A percentile compares a stretch with the other conserved stretches of the same genome.
phyloP scores from a whole-genome alignment of 805 yeast genomes.

The Yarrowia keelungensis region DNA sequence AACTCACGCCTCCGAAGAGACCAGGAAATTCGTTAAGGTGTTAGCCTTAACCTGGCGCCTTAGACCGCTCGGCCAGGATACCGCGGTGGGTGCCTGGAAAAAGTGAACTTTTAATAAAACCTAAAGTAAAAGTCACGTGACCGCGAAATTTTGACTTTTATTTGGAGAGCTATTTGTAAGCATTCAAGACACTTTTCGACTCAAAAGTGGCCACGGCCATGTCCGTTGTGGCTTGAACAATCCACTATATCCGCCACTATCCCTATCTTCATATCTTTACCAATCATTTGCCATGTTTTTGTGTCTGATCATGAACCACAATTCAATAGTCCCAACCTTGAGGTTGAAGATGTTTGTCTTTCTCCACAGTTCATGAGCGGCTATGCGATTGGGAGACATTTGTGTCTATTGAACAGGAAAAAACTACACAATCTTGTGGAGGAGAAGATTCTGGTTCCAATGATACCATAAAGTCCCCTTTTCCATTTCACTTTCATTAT shows the following conservation, averaged over 20 bases:
- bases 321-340: constrained; percentile 20
- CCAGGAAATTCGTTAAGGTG: constrained; percentile 37
- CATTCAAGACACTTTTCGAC: too few relatives aligned
- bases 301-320: background rate
- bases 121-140: background rate
- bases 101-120: background rate
- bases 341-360: constrained; percentile 6
- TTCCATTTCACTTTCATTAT: too few relatives aligned
- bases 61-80: constrained; percentile 40
- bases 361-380: background rate
- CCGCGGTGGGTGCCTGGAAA: background rate
- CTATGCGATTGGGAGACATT: background rate
- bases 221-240: background rate
- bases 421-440: too few relatives aligned
- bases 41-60: constrained; percentile 40
- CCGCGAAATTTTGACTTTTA: background rate
- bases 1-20: constrained; percentile 40
- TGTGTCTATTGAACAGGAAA: too few relatives aligned
- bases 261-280: background rate
- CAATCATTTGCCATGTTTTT: background rate
- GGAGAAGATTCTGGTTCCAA: background rate
- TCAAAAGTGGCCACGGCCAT: too few relatives aligned
- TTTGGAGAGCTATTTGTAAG: too few relatives aligned
- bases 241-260: background rate
- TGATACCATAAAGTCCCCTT: background rate